Conservation (phyloP, 352 stramenopile species). For the Bremia lactucae region DNA sequence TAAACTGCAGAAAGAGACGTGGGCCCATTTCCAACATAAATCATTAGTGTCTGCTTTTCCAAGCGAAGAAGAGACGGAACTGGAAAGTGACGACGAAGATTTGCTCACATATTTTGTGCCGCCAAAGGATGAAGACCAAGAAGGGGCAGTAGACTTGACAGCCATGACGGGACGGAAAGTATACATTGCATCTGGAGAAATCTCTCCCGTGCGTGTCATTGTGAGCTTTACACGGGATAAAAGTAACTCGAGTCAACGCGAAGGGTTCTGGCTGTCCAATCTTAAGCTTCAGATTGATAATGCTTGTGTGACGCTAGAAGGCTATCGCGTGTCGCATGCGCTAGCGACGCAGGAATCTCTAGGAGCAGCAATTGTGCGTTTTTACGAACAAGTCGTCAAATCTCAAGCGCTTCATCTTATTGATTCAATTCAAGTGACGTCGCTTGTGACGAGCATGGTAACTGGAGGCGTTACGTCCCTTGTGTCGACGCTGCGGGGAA, state of each 20-base stretch:
- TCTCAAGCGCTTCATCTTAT: slow-evolving; percentile 71
- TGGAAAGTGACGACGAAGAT: slow-evolving; percentile 28
- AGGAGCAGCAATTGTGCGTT: slow-evolving; percentile 43
- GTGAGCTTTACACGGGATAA: slow-evolving; percentile 75
- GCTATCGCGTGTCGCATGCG: slow-evolving; percentile 52
- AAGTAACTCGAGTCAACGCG: slow-evolving; percentile 29
- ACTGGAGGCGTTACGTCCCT: slow-evolving; percentile 63
- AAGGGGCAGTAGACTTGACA: slow-evolving; percentile 39
- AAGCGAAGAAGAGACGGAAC: slow-evolving; percentile 16
- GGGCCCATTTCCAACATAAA: slow-evolving; percentile 56
- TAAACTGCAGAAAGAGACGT: slow-evolving; percentile 43
- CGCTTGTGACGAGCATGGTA: slow-evolving; percentile 75
- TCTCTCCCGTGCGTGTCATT: slow-evolving; percentile 58
- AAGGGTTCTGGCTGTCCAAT: slow-evolving; percentile 70
- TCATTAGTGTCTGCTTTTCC: slow-evolving; percentile 40
- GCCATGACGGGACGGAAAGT: slow-evolving; percentile 69
- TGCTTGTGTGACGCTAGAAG: slow-evolving; percentile 61
- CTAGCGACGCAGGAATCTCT: slow-evolving; percentile 69
- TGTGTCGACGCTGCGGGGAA: slow-evolving; percentile 71
- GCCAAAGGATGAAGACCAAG: slow-evolving; percentile 30
- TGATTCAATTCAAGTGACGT: slow-evolving; percentile 79
- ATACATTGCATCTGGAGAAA: slow-evolving; percentile 60
- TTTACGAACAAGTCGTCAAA: slow-evolving; percentile 78
- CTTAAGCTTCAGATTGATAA: slow-evolving; percentile 84
- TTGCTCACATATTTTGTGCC: slow-evolving; percentile 65